phyloP scores from a whole-genome alignment of 2,329 filamentous ascomycete species.

The Celoporthe dispersa region DNA sequence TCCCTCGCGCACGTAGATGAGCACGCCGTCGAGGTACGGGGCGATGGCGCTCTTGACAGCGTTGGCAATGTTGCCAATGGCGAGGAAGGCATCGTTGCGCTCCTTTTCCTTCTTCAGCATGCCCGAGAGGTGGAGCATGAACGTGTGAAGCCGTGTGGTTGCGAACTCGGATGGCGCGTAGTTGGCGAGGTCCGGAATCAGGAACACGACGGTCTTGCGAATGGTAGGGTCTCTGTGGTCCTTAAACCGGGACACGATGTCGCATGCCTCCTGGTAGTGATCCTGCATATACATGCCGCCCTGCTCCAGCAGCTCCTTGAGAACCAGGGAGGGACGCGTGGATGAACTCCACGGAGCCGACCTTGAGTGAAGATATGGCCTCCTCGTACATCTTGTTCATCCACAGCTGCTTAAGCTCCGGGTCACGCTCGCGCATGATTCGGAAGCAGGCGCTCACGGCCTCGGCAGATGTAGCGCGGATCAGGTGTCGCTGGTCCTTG shows the following conservation, averaged over 20 bases:
- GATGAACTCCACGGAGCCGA: constrained; percentile 81
- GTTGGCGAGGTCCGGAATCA: constrained; percentile 90
- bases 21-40: constrained; percentile 90
- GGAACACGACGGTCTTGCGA: constrained; percentile 83
- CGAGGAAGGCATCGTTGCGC: constrained; percentile 89
- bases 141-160: constrained; percentile 84
- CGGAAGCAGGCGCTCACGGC: constrained; percentile 94
- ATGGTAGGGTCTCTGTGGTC: constrained; percentile 90
- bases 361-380: constrained; percentile 76
- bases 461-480: constrained; percentile 88
- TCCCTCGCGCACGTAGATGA: constrained; percentile 91
- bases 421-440: constrained; percentile 92
- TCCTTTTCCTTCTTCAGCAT: constrained; percentile 96
- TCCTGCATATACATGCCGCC: constrained; percentile 99
- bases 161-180: constrained; percentile 93
- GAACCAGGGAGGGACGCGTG: constrained; percentile 92
- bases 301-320: constrained; percentile 91
- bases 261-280: constrained; percentile 88
- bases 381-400: constrained; percentile 91
- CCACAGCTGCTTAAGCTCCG: constrained; percentile 83
- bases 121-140: constrained; percentile 94
- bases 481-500: constrained; percentile 86
- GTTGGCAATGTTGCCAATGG: constrained; percentile 95
- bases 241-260: constrained; percentile 89
- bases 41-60: constrained; percentile 94